A percentile compares a stretch with the other conserved stretches of the same genome.
Conservation (phyloP, 768 basidiomycete species). For the Suillus subalutaceus region DNA sequence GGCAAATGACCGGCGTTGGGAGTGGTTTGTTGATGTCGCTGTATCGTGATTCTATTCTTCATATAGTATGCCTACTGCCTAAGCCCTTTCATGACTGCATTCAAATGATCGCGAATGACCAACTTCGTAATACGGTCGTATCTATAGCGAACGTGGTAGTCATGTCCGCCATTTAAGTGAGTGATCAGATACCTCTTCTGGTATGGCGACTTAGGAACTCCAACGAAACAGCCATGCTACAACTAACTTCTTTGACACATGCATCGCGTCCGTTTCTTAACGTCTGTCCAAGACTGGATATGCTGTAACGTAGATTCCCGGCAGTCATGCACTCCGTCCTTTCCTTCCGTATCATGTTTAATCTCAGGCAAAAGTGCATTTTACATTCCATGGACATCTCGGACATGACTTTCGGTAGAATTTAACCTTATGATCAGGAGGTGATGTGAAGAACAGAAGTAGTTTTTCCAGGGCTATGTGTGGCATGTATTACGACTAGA, state of each 20-base stretch:
- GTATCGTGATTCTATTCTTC: slow-evolving; percentile 10
- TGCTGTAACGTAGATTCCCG: slow-evolving; percentile 3
- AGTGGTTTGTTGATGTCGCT: not conserved
- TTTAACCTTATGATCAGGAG: not conserved
- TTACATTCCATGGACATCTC: not conserved
- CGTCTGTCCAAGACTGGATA: not conserved
- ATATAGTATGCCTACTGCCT: slow-evolving; percentile 7
- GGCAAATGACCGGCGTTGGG: not conserved
- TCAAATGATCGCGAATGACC: not conserved
- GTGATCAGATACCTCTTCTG: not conserved
- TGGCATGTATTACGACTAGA: not conserved
- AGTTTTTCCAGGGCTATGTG: not conserved
- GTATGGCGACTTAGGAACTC: not conserved
- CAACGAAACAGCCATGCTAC: slow-evolving; percentile 4
- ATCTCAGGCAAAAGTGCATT: slow-evolving; percentile 10
- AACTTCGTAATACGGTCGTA: not conserved
- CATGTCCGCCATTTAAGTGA: slow-evolving; percentile 4
- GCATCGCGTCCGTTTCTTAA: not conserved
- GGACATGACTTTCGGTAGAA: not conserved
- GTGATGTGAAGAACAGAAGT: not conserved
- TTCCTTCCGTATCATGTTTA: slow-evolving; percentile 13
- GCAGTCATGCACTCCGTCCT: slow-evolving; percentile 8
- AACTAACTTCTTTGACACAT: slow-evolving; percentile 12
- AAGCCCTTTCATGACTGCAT: not conserved
- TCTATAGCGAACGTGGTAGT: slow-evolving; percentile 2